Evolutionary conservation across 345 rosid genomes (phyloP), one percentile per base, ranked within the genome.

Genomic region (Eucalyptus erythrocorys): DNA sequence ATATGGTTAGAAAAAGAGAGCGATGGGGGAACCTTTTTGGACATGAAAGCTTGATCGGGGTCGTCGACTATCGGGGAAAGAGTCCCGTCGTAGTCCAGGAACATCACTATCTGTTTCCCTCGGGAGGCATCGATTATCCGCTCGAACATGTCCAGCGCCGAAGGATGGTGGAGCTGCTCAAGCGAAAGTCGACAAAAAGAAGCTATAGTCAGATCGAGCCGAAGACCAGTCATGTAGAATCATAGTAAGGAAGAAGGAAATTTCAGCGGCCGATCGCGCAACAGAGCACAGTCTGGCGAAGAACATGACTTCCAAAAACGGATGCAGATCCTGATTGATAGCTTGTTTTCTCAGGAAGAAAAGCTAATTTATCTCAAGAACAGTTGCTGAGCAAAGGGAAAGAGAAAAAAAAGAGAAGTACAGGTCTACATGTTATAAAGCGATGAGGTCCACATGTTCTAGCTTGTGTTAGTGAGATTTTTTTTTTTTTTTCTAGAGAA

Each of bases 11-110:
- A 48, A 43, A 37, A 59, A 16, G 26, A 14, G 86, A 43, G 51
- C 16, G 30, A 21, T 11, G 34, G 37, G 37, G 43, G 37, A 76
- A 96, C 99, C 96, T 96, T 93, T 42, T 88, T 93, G 88, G 99
- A 95, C 99, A 97, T 96, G 94, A 94, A 97, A 90, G 99, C 99
- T 91, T 90, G 90, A 86, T 97, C 99, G 11, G 99, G 99, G 86
- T 97, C 97, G 57, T 94, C 94, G 27, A 97, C 99, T 55, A 97
- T 97, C 30, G 99, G 99, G 4, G 99, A 97, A 81, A 97, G 98
- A 26, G 99, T 97, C 68, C 99, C 99, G 66, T 97, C 99, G 37
- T 97, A 97, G 68, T 97, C 99, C 55, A 97, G 92, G 89, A 97
- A 97, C 99, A 97, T 95, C 17, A 96, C 98, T 24, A 97, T 96